Base-by-base conservation (phyloP, 441 rosid species). In the Pelargonium cotyledonis region DNA sequence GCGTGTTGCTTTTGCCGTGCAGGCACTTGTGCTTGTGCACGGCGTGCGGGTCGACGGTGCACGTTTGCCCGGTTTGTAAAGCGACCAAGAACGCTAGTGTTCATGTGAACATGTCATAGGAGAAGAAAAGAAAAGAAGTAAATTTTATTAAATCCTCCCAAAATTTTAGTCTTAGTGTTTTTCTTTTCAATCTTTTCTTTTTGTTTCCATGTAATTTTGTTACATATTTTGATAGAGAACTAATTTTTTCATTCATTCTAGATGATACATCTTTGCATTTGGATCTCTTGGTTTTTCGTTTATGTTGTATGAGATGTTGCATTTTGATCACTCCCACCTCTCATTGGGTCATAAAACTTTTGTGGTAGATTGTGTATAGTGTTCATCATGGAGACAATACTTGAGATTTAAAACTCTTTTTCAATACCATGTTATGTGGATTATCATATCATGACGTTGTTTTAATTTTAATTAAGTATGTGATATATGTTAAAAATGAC, bases 1-100 rank as follows among this genome's bases (percentile, higher is more conserved):
- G 94, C 58, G 96, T 88, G 73, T 71, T 91, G 86, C 66, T 89
- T 19, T 75, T 91, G 76, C 97, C 97, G 61, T 91, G 97, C 73
- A 80, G 96, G 86, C 97, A 91, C 73, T 72, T 91, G 70, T 89
- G 95, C 72, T 66, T 91, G 75, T 89, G 97, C 75, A 81, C 86
- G 47, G 75, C 38, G 0, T 91, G 97, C 51, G 97, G 88, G 76
- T 86, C 90, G 38, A 78, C 68, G 49, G 75, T 81, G 14, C 80
- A 82, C 72, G 66, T 80, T 76, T 91, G 97, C 79, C 96, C 96
- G 3, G 63, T 91, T 38, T 91, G 97, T 88, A 83, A 77, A 65
- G 78, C 92, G 65, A 63, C 86, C 26, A 86, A 85, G 80, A 82
- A 80, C 58, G 92, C 82, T 60, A 87, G 89, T 65, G 86, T 89